These are phyloP conservation scores for Tuber umbilicatum DNA, from an alignment of 495 filamentous ascomycete genomes.

Conservation along the genomic window DNA sequence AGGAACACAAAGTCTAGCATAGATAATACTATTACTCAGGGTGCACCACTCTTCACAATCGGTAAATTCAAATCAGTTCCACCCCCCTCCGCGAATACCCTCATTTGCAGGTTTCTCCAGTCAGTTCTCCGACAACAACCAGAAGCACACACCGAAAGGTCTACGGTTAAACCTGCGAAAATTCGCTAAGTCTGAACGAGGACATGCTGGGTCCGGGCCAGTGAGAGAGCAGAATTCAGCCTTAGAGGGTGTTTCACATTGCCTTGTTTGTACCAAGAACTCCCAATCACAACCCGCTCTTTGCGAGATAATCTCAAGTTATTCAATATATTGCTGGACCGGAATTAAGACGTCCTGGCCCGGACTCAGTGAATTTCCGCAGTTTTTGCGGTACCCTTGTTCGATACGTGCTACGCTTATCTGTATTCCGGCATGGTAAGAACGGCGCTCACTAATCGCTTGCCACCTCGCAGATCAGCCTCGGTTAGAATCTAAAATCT, in stretches of 20 bases:
- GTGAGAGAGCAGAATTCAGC: too few species aligned
- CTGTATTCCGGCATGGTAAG: background rate
- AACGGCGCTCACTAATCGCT: background rate
- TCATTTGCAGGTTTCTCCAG: background rate
- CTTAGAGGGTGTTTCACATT: too few species aligned
- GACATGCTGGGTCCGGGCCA: too few species aligned
- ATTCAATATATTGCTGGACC: too few species aligned
- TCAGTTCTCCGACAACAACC: background rate
- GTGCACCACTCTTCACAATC: background rate
- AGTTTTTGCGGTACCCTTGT: background rate
- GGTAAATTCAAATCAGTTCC: background rate
- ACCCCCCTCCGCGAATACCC: background rate
- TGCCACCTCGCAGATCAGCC: background rate
- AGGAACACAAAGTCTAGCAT: background rate
- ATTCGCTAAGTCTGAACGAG: too few species aligned
- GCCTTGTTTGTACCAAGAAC: too few species aligned
- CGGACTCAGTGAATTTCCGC: too few species aligned
- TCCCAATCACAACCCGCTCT: too few species aligned
- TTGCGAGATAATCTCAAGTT: too few species aligned
- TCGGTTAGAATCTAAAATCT: background rate
- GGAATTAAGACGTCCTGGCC: too few species aligned
- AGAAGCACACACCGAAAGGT: background rate
- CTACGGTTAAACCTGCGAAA: background rate
- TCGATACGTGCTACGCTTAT: background rate
- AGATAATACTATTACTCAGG: background rate